phyloP scores from a whole-genome alignment of 495 filamentous ascomycete species.

The Tuber umbilicatum region DNA sequence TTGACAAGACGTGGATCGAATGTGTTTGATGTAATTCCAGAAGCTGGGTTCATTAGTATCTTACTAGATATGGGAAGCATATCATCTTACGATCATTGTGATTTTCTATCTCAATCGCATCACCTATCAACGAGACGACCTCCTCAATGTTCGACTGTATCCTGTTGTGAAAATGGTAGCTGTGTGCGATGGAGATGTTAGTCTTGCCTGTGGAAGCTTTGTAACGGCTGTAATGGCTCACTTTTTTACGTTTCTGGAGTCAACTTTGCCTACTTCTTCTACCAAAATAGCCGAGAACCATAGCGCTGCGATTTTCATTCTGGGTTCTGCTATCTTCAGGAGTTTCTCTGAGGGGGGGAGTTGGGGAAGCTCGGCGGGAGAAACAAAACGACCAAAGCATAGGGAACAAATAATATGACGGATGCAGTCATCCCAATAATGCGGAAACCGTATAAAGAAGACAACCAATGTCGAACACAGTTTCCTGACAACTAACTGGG shows the following conservation, averaged over 20 bases:
- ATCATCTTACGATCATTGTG: slow-evolving; percentile 17
- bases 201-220: not conserved
- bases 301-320: slow-evolving; percentile 55
- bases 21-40: slow-evolving; percentile 39
- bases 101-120: slow-evolving; percentile 44
- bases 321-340: slow-evolving; percentile 50
- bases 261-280: slow-evolving; percentile 66
- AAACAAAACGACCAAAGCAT: slow-evolving; percentile 48
- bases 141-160: slow-evolving; percentile 51
- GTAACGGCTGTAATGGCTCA: slow-evolving; percentile 39
- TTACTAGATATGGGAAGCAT: not conserved
- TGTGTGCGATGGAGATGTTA: slow-evolving; percentile 23
- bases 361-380: slow-evolving; percentile 49
- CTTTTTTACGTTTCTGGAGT: slow-evolving; percentile 54
- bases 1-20: slow-evolving; percentile 37
- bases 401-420: slow-evolving; percentile 62
- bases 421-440: slow-evolving; percentile 62
- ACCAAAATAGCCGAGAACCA: slow-evolving; percentile 69
- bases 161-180: slow-evolving; percentile 49
- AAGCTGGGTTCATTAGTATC: slow-evolving; percentile 14
- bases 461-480: slow-evolving; percentile 74
- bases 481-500: slow-evolving; percentile 67
- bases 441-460: slow-evolving; percentile 66
- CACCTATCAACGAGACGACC: slow-evolving; percentile 47
- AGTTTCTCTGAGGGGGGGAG: slow-evolving; percentile 50